phyloP scores from a whole-genome alignment of 805 yeast genomes.

The Schwanniomyces sp. region DNA sequence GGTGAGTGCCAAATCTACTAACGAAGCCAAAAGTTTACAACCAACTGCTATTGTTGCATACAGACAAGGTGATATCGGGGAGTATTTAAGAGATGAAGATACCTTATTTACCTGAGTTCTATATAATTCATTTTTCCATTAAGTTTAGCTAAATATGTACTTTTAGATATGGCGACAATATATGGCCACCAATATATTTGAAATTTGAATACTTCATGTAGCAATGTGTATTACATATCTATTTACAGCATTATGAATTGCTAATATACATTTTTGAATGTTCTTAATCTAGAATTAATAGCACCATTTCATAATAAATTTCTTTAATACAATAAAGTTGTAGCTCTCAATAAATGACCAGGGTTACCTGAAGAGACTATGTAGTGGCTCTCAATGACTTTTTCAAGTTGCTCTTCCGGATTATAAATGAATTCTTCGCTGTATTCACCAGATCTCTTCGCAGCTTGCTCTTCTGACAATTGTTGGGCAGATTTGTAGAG shows the following conservation, averaged over 20 bases:
- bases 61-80: slow-evolving; percentile 97
- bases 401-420: slow-evolving; percentile 26
- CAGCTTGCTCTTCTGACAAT: slow-evolving; percentile 7
- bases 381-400: slow-evolving; percentile 26
- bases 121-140: not conserved
- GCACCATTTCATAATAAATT: not conserved
- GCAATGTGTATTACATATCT: slow-evolving; percentile 3
- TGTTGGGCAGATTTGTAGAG: slow-evolving; percentile 9
- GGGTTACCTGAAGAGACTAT: slow-evolving; percentile 43
- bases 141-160: not conserved
- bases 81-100: slow-evolving; percentile 96
- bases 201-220: not conserved
- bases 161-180: slow-evolving; percentile 1
- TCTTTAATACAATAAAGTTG: slow-evolving; percentile 22
- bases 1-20: slow-evolving; percentile 86
- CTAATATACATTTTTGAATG: not conserved
- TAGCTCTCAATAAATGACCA: slow-evolving; percentile 31
- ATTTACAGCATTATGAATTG: slow-evolving; percentile 6
- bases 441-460: slow-evolving; percentile 5
- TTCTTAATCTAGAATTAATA: not conserved
- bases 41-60: slow-evolving; percentile 95
- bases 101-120: slow-evolving; percentile 72
- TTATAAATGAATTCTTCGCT: slow-evolving; percentile 11
- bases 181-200: not conserved
- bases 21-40: slow-evolving; percentile 81